Percentiles rank a stretch among this genome's conserved stretches.
These are phyloP conservation scores for Westerdykella sp. DNA, from an alignment of 2,329 filamentous ascomycete species.

Conservation along the genomic window DNA sequence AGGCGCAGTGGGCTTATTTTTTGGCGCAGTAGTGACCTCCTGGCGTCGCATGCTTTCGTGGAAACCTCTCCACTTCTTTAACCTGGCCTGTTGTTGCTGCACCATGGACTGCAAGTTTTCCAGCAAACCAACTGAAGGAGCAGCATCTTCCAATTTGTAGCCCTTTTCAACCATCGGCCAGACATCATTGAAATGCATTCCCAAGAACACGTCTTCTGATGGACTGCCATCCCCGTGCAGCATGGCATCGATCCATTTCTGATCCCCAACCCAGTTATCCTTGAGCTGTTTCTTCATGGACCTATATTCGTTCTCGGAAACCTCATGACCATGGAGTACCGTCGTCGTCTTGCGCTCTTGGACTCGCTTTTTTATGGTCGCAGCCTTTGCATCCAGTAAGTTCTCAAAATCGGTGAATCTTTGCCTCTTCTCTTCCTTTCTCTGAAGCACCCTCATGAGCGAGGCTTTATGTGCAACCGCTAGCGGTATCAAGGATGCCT, in stretches of 20 bases:
- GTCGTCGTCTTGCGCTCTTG: slow-evolving; percentile 35
- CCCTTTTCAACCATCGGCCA: slow-evolving; percentile 63
- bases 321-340: slow-evolving; percentile 9
- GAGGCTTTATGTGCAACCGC: slow-evolving; percentile 67
- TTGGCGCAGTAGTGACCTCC: slow-evolving; percentile 1
- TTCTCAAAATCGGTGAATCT: slow-evolving; percentile 60
- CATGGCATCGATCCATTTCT: slow-evolving; percentile 66
- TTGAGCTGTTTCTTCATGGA: slow-evolving; percentile 52
- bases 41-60: slow-evolving; percentile 38
- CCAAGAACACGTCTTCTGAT: slow-evolving; percentile 58
- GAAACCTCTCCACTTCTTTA: slow-evolving; percentile 71
- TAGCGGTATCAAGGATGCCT: slow-evolving; percentile 53
- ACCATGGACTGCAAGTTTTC: slow-evolving; percentile 67
- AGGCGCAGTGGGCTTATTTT: not conserved
- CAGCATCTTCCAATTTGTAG: slow-evolving; percentile 52
- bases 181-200: slow-evolving; percentile 61
- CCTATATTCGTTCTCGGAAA: not conserved
- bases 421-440: slow-evolving; percentile 54
- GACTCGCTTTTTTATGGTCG: slow-evolving; percentile 50
- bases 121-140: slow-evolving; percentile 50
- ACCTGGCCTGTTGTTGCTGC: slow-evolving; percentile 57
- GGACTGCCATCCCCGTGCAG: slow-evolving; percentile 58
- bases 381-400: slow-evolving; percentile 58
- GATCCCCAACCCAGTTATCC: slow-evolving; percentile 73
- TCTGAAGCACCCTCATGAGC: slow-evolving; percentile 53